Conservation (phyloP, 495 filamentous ascomycete species). For the Aspergillus nanangensis region DNA sequence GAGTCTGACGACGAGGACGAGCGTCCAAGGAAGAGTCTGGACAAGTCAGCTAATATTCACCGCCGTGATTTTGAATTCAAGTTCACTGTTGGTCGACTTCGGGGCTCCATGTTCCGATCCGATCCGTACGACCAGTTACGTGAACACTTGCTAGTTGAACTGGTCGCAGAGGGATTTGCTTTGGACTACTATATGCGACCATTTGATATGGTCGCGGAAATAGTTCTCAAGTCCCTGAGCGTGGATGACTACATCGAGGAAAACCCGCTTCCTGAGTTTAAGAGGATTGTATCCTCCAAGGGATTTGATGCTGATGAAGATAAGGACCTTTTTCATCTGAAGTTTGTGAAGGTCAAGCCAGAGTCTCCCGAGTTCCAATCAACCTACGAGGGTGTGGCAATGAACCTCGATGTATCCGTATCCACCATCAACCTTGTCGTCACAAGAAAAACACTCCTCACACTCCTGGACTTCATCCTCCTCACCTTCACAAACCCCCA, state of each 20-base stretch:
- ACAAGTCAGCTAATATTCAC: slow-evolving; percentile 59
- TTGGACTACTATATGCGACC: slow-evolving; percentile 83
- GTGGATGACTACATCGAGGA: slow-evolving; percentile 93
- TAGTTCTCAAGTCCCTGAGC: slow-evolving; percentile 79
- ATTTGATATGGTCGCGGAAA: slow-evolving; percentile 88
- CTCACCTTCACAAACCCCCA: slow-evolving; percentile 83
- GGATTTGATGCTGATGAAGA: slow-evolving; percentile 65
- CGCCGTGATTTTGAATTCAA: slow-evolving; percentile 93
- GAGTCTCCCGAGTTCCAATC: slow-evolving; percentile 91
- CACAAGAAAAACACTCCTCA: slow-evolving; percentile 87
- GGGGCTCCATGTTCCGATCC: slow-evolving; percentile 84
- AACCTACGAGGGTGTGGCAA: slow-evolving; percentile 87
- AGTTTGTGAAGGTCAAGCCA: slow-evolving; percentile 81
- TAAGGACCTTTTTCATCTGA: slow-evolving; percentile 81
- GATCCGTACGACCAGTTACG: slow-evolving; percentile 72
- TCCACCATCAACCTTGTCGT: slow-evolving; percentile 96
- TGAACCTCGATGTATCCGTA: slow-evolving; percentile 84
- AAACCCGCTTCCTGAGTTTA: slow-evolving; percentile 87
- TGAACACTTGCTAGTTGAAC: slow-evolving; percentile 81
- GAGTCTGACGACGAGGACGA: slow-evolving; percentile 62
- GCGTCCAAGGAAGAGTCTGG: slow-evolving; percentile 54
- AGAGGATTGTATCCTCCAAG: slow-evolving; percentile 88
- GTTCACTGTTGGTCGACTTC: slow-evolving; percentile 87
- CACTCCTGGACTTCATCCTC: slow-evolving; percentile 93
- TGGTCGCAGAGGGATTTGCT: slow-evolving; percentile 85